Evolutionary conservation across 2,329 filamentous ascomycete genomes (phyloP), one percentile per base, ranked within the genome.

Genomic region (Trichoderma sp.): DNA sequence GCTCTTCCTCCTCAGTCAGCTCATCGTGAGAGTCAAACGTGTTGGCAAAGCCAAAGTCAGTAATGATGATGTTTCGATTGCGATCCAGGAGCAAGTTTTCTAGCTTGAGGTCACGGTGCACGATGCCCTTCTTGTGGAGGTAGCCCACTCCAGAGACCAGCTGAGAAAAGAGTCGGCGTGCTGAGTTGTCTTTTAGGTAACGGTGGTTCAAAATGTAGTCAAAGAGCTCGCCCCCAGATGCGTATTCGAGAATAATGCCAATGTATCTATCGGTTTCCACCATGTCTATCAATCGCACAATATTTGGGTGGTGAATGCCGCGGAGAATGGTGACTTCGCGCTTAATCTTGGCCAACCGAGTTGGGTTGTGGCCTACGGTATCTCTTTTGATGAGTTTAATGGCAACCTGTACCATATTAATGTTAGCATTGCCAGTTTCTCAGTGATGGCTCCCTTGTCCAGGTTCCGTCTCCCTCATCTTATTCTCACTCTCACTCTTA

Each of bases 1-100:
- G 88, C 80, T 98, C 96, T 73, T 97, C 91, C 69, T 97, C 94
- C 70, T 97, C 93, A 5, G 88, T 89, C 49, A 99, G 85, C 78
- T 97, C 94, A 76, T 99, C 96, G 43, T 84, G 82, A 0, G 96
- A 89, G 76, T 97, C 92, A 77, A 99, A 99, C 0, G 94, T 98
- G 80, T 99, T 99, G 74, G 96, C 96, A 78, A 99, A 99, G 21
- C 96, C 96, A 81, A 99, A 99, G 81, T 99, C 96, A 18, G 96
- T 99, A 77, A 99, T 99, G 81, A 99, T 99, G 77, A 99, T 98
- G 83, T 99, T 99, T 72, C 94, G 91, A 78, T 99, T 97, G 71
- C 95, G 91, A 81, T 99, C 96, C 63, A 99, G 86, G 46, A 99
- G 86, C 75, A 99, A 80, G 77, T 99, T 99, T 81, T 99, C 96